A percentile compares a stretch with the other conserved stretches of the same genome.
These are phyloP conservation scores for Cercis canadensis DNA, from an alignment of 306 rosid species.

Conservation along the genomic window DNA sequence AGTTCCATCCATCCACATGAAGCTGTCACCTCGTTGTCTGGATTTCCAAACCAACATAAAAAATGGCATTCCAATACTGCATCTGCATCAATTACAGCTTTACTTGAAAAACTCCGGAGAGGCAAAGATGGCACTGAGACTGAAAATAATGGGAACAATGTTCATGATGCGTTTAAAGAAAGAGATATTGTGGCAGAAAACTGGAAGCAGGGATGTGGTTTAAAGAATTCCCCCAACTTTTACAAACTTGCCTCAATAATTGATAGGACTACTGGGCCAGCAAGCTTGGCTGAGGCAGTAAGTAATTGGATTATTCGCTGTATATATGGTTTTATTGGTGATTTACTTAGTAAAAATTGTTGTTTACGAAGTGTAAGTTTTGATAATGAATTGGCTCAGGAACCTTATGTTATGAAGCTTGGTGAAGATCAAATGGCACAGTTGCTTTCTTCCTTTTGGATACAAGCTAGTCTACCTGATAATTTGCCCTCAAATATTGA, in stretches of 20 bases:
- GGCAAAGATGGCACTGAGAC: slow-evolving; percentile 61
- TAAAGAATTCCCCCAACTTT: slow-evolving; percentile 71
- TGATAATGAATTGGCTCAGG: slow-evolving; percentile 62
- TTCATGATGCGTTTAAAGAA: slow-evolving; percentile 57
- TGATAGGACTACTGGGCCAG: slow-evolving; percentile 66
- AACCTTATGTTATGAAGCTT: slow-evolving; percentile 75
- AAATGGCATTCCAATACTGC: slow-evolving; percentile 66
- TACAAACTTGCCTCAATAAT: slow-evolving; percentile 69
- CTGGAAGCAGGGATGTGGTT: slow-evolving; percentile 65
- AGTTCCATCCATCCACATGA: slow-evolving; percentile 64
- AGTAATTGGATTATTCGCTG: slow-evolving; percentile 38
- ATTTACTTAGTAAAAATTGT: slow-evolving; percentile 7
- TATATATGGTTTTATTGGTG: neutral
- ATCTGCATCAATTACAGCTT: slow-evolving; percentile 81
- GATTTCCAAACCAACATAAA: slow-evolving; percentile 63
- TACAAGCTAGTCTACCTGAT: slow-evolving; percentile 81
- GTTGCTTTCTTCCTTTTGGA: slow-evolving; percentile 93
- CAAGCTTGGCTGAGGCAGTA: slow-evolving; percentile 63
- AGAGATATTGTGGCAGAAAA: slow-evolving; percentile 59
- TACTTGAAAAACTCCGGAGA: slow-evolving; percentile 90
- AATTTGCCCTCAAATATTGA: slow-evolving; percentile 89
- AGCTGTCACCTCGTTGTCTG: slow-evolving; percentile 54
- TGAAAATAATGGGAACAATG: slow-evolving; percentile 48
- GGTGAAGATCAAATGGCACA: slow-evolving; percentile 88
- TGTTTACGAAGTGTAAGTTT: slow-evolving; percentile 20